Conservation (phyloP, 2,329 filamentous ascomycete genomes). For the Paracoccidioides brasiliensis region DNA sequence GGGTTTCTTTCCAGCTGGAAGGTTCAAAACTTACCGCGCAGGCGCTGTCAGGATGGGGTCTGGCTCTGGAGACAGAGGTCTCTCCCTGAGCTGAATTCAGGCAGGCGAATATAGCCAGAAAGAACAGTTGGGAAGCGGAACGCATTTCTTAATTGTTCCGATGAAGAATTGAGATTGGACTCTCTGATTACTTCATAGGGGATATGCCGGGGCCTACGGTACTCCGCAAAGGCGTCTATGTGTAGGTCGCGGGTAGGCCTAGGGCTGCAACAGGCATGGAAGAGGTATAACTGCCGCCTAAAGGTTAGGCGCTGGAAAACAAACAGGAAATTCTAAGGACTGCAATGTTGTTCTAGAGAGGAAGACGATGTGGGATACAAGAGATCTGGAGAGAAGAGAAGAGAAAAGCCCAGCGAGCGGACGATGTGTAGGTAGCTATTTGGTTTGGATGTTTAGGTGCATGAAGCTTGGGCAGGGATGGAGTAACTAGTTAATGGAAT, state of each 20-base stretch:
- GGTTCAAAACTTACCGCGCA: constrained; percentile 41
- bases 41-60: constrained; percentile 27
- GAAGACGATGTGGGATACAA: background rate
- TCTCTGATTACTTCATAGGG: background rate
- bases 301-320: background rate
- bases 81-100: constrained; percentile 37
- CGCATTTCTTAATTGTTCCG: constrained; percentile 31
- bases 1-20: background rate
- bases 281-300: background rate
- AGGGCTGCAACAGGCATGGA: background rate
- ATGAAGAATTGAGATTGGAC: background rate
- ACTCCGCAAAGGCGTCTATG: background rate
- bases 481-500: background rate
- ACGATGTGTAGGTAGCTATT: background rate
- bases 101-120: constrained; percentile 49
- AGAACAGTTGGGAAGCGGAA: constrained; percentile 43
- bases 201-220: background rate
- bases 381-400: background rate
- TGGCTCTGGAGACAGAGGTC: constrained; percentile 26
- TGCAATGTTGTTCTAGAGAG: background rate
- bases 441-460: background rate
- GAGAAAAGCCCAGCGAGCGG: background rate
- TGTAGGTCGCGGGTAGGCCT: background rate
- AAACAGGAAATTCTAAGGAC: background rate
- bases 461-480: too few relatives aligned